Evolutionary conservation across 2,329 filamentous ascomycete species (phyloP).

Genomic region (Aspergillus puulaauensis): DNA sequence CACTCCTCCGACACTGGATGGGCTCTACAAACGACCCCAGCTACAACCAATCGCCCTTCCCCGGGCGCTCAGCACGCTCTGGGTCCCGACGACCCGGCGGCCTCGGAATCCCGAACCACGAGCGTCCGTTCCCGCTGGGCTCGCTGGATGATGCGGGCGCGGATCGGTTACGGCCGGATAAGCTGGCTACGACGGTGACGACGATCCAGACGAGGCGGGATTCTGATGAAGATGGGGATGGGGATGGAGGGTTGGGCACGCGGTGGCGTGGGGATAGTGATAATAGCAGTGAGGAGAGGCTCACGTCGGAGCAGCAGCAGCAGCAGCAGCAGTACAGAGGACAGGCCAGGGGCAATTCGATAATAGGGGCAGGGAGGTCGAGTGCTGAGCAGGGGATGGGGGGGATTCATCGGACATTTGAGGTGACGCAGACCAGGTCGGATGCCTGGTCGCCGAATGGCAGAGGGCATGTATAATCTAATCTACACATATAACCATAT

Average conservation of each 20-base stretch:
- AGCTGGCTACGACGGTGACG: slow-evolving; percentile 10
- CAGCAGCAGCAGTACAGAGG: no score
- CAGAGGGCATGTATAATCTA: background rate
- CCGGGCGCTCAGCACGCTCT: background rate
- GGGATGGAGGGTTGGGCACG: background rate
- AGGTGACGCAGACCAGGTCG: background rate
- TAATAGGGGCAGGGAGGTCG: background rate
- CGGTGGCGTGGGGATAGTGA: background rate
- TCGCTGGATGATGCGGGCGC: background rate
- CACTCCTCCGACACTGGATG: slow-evolving; percentile 34
- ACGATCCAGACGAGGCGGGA: background rate
- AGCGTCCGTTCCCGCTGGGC: background rate
- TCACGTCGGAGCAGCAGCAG: background rate
- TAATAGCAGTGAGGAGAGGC: slow-evolving; percentile 5
- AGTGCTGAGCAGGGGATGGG: background rate
- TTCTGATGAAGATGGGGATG: background rate
- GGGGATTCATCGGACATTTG: background rate
- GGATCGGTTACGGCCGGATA: background rate
- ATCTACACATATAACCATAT: no score
- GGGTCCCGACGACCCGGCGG: background rate
- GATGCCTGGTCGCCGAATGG: background rate
- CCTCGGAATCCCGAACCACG: background rate
- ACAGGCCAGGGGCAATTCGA: background rate
- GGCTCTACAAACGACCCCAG: background rate
- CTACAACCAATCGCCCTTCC: slow-evolving; percentile 1